Evolutionary conservation across 805 yeast genomes (phyloP).

Genomic region (Clavispora phyllophila): DNA sequence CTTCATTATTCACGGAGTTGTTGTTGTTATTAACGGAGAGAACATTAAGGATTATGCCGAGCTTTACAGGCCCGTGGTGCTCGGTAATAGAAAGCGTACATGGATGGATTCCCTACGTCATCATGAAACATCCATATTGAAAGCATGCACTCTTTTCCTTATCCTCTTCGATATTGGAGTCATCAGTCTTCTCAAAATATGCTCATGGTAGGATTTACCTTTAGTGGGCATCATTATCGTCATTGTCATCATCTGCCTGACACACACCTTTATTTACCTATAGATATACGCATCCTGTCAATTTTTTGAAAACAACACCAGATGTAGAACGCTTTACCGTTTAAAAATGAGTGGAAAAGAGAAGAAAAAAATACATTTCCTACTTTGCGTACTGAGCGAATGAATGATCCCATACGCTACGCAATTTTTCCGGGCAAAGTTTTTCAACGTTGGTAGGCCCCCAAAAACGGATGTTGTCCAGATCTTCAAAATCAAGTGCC

Average conservation of each 20-base stretch:
- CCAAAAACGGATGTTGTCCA: background rate
- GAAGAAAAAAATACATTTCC: too few species aligned
- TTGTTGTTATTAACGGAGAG: slow-evolving; percentile 7
- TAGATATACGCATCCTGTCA: too few species aligned
- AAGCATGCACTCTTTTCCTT: background rate
- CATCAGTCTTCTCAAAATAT: background rate
- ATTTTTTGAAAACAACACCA: too few species aligned
- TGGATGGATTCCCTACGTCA: background rate
- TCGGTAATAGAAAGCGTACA: background rate
- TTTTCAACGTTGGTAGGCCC: background rate
- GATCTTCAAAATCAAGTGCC: too few species aligned
- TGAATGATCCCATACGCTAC: background rate
- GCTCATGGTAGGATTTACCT: background rate
- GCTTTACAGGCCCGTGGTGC: slow-evolving; percentile 8
- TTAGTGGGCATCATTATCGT: too few species aligned
- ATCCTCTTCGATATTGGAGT: background rate
- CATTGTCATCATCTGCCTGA: too few species aligned
- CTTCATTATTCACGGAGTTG: slow-evolving; percentile 27
- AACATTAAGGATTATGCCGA: slow-evolving; percentile 10
- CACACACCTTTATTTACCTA: background rate
- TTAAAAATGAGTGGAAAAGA: too few species aligned
- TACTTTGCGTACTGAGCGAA: background rate
- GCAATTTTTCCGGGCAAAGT: background rate
- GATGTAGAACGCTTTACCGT: too few species aligned
- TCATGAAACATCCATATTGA: background rate